Conservation (phyloP, 345 rosid species). For the Ceriops tagal region DNA sequence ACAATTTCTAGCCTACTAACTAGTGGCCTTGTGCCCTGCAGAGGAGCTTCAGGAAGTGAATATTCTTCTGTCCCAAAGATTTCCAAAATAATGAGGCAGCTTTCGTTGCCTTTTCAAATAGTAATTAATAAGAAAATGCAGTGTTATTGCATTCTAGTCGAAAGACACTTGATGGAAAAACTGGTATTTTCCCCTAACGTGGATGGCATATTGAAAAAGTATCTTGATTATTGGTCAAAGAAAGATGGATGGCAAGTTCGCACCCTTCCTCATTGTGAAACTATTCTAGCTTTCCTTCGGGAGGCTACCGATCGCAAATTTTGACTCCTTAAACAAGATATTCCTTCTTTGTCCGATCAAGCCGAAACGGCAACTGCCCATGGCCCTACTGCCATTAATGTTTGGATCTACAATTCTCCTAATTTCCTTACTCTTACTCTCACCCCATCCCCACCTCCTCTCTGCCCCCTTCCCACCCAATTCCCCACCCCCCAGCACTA, state of each 20-base stretch:
- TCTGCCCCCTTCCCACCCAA: not conserved
- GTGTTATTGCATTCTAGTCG: too few species aligned
- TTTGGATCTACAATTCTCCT: not conserved
- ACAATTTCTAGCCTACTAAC: too few species aligned
- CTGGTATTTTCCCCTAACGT: conserved; percentile 8
- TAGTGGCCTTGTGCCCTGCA: too few species aligned
- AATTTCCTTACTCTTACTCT: too few species aligned
- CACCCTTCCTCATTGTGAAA: conserved; percentile 3
- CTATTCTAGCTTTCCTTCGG: not conserved
- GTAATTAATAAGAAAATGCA: too few species aligned
- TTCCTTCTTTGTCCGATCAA: not conserved
- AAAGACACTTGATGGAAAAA: too few species aligned
- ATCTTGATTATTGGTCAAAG: conserved; percentile 7
- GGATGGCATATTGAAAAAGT: conserved; percentile 20
- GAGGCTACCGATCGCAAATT: not conserved
- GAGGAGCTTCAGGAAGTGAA: too few species aligned
- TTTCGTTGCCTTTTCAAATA: too few species aligned
- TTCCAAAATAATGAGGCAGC: too few species aligned
- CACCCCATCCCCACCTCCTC: too few species aligned
- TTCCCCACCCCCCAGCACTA: not conserved
- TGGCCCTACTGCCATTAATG: not conserved
- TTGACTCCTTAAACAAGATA: not conserved
- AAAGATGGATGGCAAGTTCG: conserved; percentile 22
- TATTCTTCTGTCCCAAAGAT: too few species aligned
- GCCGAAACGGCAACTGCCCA: not conserved